A percentile compares a stretch with the other conserved stretches of the same genome.
phyloP scores from a whole-genome alignment of 1,284 basidiomycete species.

The Tylopilus sp. region DNA sequence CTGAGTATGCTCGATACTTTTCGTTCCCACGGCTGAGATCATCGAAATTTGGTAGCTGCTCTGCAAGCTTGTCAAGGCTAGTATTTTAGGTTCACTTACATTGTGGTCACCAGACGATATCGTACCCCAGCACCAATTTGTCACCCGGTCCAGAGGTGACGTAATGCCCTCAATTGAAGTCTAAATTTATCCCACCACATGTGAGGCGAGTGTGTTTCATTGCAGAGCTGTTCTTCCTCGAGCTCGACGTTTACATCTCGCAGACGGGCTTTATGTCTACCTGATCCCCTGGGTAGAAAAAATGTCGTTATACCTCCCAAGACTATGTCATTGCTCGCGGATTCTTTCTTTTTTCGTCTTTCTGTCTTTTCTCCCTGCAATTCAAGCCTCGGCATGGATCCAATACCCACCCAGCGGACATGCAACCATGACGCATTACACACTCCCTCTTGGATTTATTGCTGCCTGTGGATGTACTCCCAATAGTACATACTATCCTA shows the following conservation, averaged over 20 bases:
- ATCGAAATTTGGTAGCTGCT: no score
- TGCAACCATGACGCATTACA: constrained; percentile 75
- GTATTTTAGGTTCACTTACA: no score
- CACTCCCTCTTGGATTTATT: constrained; percentile 66
- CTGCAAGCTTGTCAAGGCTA: no score
- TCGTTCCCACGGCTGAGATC: no score
- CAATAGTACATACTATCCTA: constrained; percentile 78
- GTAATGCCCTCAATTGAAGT: neutral
- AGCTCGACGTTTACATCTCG: neutral
- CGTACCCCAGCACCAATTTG: no score
- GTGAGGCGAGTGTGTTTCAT: no score
- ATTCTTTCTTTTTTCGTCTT: constrained; percentile 35
- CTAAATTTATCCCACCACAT: neutral
- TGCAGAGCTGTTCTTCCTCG: neutral
- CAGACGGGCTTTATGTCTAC: constrained; percentile 26
- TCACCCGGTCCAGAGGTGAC: no score
- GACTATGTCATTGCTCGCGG: constrained; percentile 14
- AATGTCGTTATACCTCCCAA: constrained; percentile 16
- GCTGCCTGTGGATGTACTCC: constrained; percentile 74
- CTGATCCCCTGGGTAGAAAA: constrained; percentile 22
- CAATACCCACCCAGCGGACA: constrained; percentile 64
- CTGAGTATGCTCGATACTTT: no score
- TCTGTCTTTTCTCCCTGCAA: constrained; percentile 37
- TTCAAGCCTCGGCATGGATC: constrained; percentile 60
- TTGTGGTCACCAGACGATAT: no score